phyloP scores from a whole-genome alignment of 179 eudicot species.

The Drosera spatulata region DNA sequence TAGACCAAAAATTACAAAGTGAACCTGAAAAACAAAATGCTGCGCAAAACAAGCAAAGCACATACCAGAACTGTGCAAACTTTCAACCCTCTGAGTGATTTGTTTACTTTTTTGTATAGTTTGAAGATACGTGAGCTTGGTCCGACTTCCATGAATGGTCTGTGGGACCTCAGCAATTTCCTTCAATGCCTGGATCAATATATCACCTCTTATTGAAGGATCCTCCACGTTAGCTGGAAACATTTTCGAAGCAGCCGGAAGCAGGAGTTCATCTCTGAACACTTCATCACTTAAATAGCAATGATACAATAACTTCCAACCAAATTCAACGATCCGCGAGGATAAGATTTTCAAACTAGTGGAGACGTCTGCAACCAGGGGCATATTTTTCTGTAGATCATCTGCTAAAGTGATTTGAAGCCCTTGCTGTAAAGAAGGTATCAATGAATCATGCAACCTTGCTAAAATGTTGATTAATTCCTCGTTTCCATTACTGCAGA shows the following conservation, averaged over 20 bases:
- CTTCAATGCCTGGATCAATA: conserved; percentile 68
- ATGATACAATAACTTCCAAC: conserved; percentile 65
- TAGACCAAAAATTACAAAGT: not conserved
- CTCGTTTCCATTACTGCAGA: conserved; percentile 61
- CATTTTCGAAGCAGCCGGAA: conserved; percentile 64
- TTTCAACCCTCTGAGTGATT: conserved; percentile 45
- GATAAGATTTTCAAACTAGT: conserved; percentile 63
- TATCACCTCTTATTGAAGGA: conserved; percentile 79
- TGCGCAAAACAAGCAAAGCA: not conserved
- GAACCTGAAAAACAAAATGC: not conserved
- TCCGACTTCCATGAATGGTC: conserved; percentile 24
- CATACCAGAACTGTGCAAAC: conserved; percentile 53
- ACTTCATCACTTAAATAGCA: conserved; percentile 70
- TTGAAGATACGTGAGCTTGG: conserved; percentile 58
- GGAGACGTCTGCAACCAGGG: conserved; percentile 38
- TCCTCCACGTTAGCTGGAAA: conserved; percentile 92
- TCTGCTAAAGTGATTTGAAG: conserved; percentile 39
- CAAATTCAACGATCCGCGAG: conserved; percentile 58
- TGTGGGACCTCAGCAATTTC: conserved; percentile 58
- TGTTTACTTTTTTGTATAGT: conserved; percentile 46
- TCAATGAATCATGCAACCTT: conserved; percentile 70
- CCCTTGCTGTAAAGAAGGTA: conserved; percentile 72
- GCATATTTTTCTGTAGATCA: conserved; percentile 15
- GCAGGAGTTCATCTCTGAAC: conserved; percentile 35
- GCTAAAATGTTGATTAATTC: conserved; percentile 66